Evolutionary conservation across 176 grass and related monocot genomes (phyloP).

Genomic region (Dactylis glomerata): DNA sequence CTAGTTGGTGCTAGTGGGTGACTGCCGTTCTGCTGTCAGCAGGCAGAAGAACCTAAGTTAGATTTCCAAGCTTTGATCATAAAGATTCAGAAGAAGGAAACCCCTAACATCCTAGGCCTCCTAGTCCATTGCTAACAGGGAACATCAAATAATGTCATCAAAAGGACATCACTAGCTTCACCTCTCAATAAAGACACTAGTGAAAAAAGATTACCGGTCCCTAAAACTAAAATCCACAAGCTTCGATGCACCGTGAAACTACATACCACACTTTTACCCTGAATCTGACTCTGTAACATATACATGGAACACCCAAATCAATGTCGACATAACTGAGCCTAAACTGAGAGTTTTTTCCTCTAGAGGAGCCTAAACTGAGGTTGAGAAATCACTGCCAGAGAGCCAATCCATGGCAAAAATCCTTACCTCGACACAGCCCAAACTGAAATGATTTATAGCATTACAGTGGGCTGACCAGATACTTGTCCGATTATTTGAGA

Average conservation of each 20-base stretch:
- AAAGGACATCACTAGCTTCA: background rate
- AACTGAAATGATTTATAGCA: background rate
- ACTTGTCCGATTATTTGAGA: background rate
- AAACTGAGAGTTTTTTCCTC: background rate
- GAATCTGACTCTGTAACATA: background rate
- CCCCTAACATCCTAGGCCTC: background rate
- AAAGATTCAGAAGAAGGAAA: background rate
- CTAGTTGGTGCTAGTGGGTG: background rate
- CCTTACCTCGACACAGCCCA: background rate
- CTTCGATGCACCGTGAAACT: too few species aligned
- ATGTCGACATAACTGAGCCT: background rate
- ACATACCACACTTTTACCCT: background rate
- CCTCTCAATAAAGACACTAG: background rate
- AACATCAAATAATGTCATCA: background rate
- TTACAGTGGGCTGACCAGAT: background rate
- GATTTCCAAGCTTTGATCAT: background rate
- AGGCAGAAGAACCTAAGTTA: background rate
- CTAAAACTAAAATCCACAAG: background rate
- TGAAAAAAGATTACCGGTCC: background rate
- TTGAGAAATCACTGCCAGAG: background rate
- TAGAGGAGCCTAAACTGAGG: background rate
- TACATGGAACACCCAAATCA: background rate
- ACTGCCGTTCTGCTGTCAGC: background rate
- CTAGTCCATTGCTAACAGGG: background rate
- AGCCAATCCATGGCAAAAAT: background rate